phyloP scores from a whole-genome alignment of 148 eudicot species.

The Fallopia convolvulus region DNA sequence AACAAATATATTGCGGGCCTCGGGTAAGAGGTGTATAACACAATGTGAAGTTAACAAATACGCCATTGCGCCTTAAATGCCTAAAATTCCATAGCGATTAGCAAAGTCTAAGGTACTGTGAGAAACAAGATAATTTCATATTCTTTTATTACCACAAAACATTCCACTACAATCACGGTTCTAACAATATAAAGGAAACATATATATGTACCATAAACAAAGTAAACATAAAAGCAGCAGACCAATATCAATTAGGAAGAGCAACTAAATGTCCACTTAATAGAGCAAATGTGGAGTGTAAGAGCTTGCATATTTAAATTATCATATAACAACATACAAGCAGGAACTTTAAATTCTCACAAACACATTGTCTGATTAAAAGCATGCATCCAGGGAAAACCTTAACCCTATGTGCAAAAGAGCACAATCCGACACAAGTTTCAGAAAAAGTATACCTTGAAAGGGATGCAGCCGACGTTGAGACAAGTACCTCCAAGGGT shows the following conservation, averaged over 20 bases:
- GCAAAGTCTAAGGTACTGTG: background rate
- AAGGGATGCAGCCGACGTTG: conserved; percentile 92
- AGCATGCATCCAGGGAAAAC: background rate
- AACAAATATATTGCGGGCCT: background rate
- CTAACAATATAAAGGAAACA: background rate
- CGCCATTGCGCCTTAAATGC: background rate
- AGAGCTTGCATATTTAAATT: background rate
- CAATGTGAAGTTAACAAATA: background rate
- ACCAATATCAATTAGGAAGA: background rate
- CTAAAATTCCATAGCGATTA: background rate
- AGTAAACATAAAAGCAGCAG: background rate
- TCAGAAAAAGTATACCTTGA: conserved; percentile 47
- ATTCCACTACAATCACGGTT: background rate
- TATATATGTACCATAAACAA: background rate
- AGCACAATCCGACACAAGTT: background rate
- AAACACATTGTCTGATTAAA: background rate
- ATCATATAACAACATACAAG: background rate
- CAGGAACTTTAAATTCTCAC: background rate
- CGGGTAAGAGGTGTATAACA: too few species aligned
- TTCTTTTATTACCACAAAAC: background rate
- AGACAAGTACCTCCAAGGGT: conserved; percentile 91
- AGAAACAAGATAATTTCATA: background rate
- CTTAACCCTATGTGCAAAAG: background rate
- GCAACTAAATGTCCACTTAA: background rate
- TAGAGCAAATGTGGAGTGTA: background rate